Base-by-base conservation (phyloP, 2,329 filamentous ascomycete species). In the Hypoxylon sp. region DNA sequence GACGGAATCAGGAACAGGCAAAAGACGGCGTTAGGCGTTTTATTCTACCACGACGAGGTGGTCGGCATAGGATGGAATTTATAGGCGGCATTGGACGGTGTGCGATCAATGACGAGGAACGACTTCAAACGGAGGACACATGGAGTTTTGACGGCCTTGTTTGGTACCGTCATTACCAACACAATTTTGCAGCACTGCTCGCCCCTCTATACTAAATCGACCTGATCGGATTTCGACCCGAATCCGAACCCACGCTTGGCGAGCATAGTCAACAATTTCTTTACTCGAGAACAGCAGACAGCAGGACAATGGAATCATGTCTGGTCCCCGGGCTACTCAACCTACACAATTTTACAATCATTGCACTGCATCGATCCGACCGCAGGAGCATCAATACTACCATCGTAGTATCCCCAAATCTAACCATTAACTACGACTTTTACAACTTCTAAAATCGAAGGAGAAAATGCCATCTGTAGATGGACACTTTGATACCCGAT, bases 311-410 rank as follows among this genome's bases (percentile, higher is more conserved):
- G 16, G 11, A 32, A 21, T 12, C n/a, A 25, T 43, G 35, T 51
- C 44, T 44, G 26, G n/a, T 7, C 23, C 34, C 49, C 38, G 45
- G 43, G 45, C 42, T 50, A 46, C 30, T 51, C 37, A 13, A 46
- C 43, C 36, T 53, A 60, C 45, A 49, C 26, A 26, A 41, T 37
- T 57, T 47, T 44, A n/a, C n/a, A n/a, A n/a, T n/a, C 57, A 58
- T 40, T 50, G 63, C 64, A 67, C 66, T 67, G 64, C 66, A 66
- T 66, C 65, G 60, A 63, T 64, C 58, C 65, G 62, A 67, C 59
- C 45, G 64, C 65, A 68, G 66, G 64, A 68, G 63, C 55, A 50
- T 25, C 47, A 51, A 41, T 61, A 57, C 38, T 49, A 60, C 41
- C 26, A 31, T 31, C 27, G 36, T 43, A 59, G 45, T 36, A 51